phyloP scores from a whole-genome alignment of 2,329 filamentous ascomycete genomes.

The Helotiales sp. region DNA sequence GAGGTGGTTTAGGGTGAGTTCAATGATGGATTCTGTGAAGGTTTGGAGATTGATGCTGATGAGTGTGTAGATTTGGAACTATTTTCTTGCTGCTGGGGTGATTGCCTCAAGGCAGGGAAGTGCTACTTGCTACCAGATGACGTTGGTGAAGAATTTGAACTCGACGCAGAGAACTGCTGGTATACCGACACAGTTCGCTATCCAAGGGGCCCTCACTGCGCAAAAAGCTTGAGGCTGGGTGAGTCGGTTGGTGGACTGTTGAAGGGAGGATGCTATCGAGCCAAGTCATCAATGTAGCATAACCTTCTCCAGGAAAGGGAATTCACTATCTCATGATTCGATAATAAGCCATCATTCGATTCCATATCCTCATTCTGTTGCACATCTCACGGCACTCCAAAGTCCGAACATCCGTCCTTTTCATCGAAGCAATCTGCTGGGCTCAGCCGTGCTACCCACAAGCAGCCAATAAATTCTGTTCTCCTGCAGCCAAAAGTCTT shows the following conservation, averaged over 20 bases:
- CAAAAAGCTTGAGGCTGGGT: neutral
- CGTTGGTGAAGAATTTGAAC: conserved; percentile 89
- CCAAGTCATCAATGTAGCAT: neutral
- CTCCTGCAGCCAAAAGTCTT: no score
- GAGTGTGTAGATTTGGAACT: conserved; percentile 74
- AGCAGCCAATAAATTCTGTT: neutral
- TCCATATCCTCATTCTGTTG: neutral
- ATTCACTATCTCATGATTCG: neutral
- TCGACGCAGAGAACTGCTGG: conserved; percentile 82
- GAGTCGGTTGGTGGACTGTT: no score
- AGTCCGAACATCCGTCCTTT: conserved; percentile 8
- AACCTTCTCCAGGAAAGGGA: neutral
- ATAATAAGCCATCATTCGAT: neutral
- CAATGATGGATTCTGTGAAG: no score
- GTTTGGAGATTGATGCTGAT: neutral
- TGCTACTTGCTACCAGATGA: conserved; percentile 87
- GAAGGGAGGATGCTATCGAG: neutral
- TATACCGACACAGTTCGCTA: conserved; percentile 69
- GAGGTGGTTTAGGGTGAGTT: conserved; percentile 64
- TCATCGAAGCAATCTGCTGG: no score
- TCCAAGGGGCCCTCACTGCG: conserved; percentile 60
- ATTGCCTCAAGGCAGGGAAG: conserved; percentile 84
- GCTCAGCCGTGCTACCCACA: neutral
- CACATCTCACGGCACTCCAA: conserved; percentile 11
- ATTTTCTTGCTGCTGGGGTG: conserved; percentile 84